Percentiles rank a stretch among this genome's conserved stretches.
phyloP scores from a whole-genome alignment of 495 filamentous ascomycete genomes.

The Penicillium alfredii region DNA sequence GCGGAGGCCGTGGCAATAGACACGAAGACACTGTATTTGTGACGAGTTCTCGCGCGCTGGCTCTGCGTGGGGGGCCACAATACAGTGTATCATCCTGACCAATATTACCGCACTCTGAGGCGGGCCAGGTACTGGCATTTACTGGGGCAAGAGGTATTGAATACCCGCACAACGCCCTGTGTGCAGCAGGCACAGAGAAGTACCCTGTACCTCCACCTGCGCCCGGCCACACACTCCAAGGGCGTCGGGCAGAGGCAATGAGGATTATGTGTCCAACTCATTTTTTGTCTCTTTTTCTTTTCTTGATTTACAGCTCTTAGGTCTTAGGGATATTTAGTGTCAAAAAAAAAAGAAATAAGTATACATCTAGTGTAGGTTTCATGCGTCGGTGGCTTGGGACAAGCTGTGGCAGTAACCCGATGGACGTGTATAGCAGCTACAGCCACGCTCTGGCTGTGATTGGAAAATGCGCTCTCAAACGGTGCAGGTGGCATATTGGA shows the following conservation, averaged over 20 bases:
- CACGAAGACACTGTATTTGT: not conserved
- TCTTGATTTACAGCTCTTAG: too few relatives aligned
- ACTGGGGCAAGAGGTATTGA: constrained; percentile 6
- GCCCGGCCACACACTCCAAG: too few relatives aligned
- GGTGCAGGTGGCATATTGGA: not conserved
- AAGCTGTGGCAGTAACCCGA: constrained; percentile 4
- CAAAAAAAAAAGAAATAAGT: not conserved
- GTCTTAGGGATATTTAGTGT: not conserved
- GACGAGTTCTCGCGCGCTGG: not conserved
- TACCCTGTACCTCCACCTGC: not conserved
- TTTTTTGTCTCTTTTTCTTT: constrained; percentile 3
- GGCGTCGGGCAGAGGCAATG: too few relatives aligned
- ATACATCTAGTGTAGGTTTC: too few relatives aligned
- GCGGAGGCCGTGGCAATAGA: constrained; percentile 25
- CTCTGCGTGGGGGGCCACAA: not conserved
- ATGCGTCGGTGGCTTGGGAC: constrained; percentile 8
- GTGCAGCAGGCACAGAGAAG: too few relatives aligned
- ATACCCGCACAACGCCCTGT: constrained; percentile 17
- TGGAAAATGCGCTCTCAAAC: constrained; percentile 8
- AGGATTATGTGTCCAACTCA: constrained; percentile 10
- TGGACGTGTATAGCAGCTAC: constrained; percentile 4
- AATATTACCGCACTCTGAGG: too few relatives aligned
- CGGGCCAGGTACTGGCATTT: constrained; percentile 1
- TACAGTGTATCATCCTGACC: constrained; percentile 1
- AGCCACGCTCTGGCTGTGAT: constrained; percentile 6